Evolutionary conservation across 2,329 filamentous ascomycete species (phyloP), one percentile per base, ranked within the genome.

Genomic region (Pseudogymnoascus sp.): DNA sequence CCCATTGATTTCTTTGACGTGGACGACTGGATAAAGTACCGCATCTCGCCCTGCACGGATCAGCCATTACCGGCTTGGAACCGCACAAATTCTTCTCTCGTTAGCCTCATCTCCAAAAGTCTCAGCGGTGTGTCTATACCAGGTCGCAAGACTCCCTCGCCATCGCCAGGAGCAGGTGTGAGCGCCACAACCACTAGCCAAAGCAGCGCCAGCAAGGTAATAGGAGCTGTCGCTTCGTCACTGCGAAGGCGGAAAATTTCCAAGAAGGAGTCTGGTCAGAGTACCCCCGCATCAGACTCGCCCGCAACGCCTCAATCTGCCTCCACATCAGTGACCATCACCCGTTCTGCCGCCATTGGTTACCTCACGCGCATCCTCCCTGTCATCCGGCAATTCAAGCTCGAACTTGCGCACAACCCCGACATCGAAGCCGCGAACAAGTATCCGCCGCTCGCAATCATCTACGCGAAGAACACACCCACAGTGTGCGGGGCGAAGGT

Each of bases 391-490:
- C 78, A 77, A 7, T 97, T 96, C 81, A 93, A 95, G 66, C 75
- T 83, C 65, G 88, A 93, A 69, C 82, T 93, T 0, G 79, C 81
- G 0, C 87, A 89, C 75, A 78, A 79, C 1, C 78, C 86, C 0
- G 68, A 74, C 0, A 86, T 88, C 69, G 82, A 86, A 14, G 74
- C 76, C 0, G 72, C 79, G n/a, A 96, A 96, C 72, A 72, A 74
- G 0, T 97, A 97, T 71, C 93, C 93, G 2, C 93, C 93, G 0
- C 79, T 90, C 11, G 86, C 90, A 0, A 82, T 96, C 56, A 84
- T 97, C 7, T 97, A 96, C 75, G 89, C 90, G 63, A 96, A 96
- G 74, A 86, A 86, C 24, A 90, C 88, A 0, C 93, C 93, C 0
- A 97, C 93, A 0, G 90, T 96, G 0, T 91, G 87, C 72, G 91